A percentile compares a stretch with the other conserved stretches of the same genome.
phyloP scores from a whole-genome alignment of 2,329 filamentous ascomycete species.

The Pyricularia grisea region DNA sequence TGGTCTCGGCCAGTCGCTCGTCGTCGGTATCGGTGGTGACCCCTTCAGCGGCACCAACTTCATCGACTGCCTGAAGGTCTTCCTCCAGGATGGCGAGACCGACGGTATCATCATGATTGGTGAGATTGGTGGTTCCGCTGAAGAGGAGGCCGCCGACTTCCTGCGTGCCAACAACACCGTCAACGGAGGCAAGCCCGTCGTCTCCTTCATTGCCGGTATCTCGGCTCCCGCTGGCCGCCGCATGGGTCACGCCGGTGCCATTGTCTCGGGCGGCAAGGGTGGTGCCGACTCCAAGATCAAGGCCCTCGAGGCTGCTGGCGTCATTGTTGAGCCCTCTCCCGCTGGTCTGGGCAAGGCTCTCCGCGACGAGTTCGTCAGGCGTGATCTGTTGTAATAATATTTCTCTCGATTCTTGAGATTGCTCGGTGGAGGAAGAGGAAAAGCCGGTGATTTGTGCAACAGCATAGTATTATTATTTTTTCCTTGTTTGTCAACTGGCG shows the following conservation, averaged over 20 bases:
- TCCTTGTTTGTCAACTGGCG: constrained; percentile 2
- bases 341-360: constrained; percentile 87
- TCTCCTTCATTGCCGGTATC: constrained; percentile 97
- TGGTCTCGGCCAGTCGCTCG: constrained; percentile 93
- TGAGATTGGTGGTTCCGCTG: constrained; percentile 93
- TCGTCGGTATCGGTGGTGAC: constrained; percentile 96
- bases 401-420: background rate
- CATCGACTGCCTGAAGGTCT: constrained; percentile 97
- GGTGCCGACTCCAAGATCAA: constrained; percentile 97
- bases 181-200: constrained; percentile 82
- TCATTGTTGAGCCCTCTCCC: constrained; percentile 92
- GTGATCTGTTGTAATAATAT: constrained; percentile 71
- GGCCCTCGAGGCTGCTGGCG: constrained; percentile 85
- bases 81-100: constrained; percentile 90
- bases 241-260: constrained; percentile 98
- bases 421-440: background rate
- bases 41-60: constrained; percentile 99
- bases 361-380: constrained; percentile 90
- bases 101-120: constrained; percentile 99
- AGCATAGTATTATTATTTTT: constrained; percentile 3
- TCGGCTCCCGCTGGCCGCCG: constrained; percentile 90
- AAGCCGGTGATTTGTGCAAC: background rate
- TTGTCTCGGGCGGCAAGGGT: constrained; percentile 95
- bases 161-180: constrained; percentile 82
- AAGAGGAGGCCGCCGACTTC: constrained; percentile 98